phyloP scores from a whole-genome alignment of 2,329 filamentous ascomycete genomes.

The Bipolaris cookei region DNA sequence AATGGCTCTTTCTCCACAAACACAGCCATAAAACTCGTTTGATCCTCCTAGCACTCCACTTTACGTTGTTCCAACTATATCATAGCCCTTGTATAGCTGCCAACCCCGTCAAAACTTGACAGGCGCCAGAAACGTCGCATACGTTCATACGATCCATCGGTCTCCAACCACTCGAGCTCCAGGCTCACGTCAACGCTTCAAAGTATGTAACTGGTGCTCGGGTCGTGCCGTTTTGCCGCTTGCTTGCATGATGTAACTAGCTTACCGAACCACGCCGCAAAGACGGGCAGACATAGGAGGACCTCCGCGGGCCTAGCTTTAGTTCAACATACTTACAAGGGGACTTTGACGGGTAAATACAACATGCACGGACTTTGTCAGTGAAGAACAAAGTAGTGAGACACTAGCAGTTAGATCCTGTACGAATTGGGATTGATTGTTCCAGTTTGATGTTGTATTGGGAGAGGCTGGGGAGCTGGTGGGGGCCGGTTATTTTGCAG shows the following conservation, averaged over 20 bases:
- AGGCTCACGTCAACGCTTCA: neutral
- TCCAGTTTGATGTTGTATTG: neutral
- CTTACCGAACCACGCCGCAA: slow-evolving; percentile 8
- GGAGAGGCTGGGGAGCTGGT: neutral
- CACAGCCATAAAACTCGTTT: neutral
- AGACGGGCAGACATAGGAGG: slow-evolving; percentile 7
- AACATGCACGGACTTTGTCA: neutral
- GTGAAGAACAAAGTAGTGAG: neutral
- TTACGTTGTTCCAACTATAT: neutral
- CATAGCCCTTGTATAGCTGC: neutral
- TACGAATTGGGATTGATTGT: neutral
- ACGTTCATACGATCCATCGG: neutral
- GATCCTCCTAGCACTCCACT: neutral
- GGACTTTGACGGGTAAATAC: slow-evolving; percentile 1
- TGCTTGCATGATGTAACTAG: neutral
- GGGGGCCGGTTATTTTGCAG: neutral
- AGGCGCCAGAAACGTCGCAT: neutral
- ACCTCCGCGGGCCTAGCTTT: slow-evolving; percentile 4
- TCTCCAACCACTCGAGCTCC: neutral
- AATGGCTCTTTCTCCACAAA: neutral
- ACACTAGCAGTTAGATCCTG: neutral
- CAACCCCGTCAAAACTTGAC: neutral
- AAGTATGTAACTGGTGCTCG: neutral
- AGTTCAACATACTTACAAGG: slow-evolving; percentile 2
- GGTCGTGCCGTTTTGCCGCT: slow-evolving; percentile 3